phyloP scores from a whole-genome alignment of 129 eudicot genomes.

The Smallanthus sonchifolius region DNA sequence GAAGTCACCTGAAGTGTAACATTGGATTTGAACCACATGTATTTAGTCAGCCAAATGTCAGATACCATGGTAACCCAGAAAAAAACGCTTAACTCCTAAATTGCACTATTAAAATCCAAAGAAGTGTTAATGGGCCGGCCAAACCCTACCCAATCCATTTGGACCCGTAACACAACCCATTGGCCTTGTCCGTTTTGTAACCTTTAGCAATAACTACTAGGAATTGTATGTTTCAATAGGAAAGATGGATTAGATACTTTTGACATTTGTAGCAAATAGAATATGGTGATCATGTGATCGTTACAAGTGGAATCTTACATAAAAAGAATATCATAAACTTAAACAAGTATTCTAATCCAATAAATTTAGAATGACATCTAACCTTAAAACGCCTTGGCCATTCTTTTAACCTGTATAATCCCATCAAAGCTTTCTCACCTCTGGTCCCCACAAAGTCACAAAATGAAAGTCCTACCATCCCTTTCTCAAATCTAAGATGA shows the following conservation, averaged over 20 bases:
- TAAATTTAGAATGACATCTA: neutral
- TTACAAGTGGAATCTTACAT: slow-evolving; percentile 11
- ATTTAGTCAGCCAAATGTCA: neutral
- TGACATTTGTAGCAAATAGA: slow-evolving; percentile 1
- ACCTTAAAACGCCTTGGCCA: slow-evolving; percentile 97
- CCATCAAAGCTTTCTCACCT: slow-evolving; percentile 87
- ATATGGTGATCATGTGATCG: neutral
- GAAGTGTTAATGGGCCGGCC: neutral
- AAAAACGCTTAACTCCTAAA: neutral
- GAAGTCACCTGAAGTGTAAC: neutral
- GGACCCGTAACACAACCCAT: neutral
- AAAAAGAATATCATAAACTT: neutral
- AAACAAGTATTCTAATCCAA: neutral
- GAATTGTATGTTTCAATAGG: slow-evolving; percentile 14
- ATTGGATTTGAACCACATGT: neutral
- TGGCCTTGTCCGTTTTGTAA: neutral
- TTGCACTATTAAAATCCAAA: neutral
- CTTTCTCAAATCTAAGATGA: slow-evolving; percentile 97
- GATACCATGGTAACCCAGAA: neutral
- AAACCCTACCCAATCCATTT: neutral
- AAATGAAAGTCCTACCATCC: slow-evolving; percentile 97
- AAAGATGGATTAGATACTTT: neutral
- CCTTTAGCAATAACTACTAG: neutral
- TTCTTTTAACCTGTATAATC: slow-evolving; percentile 81
- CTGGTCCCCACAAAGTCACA: slow-evolving; percentile 98